Conservation (phyloP, 176 grass and related monocot genomes). For the Phyllostachys edulis region DNA sequence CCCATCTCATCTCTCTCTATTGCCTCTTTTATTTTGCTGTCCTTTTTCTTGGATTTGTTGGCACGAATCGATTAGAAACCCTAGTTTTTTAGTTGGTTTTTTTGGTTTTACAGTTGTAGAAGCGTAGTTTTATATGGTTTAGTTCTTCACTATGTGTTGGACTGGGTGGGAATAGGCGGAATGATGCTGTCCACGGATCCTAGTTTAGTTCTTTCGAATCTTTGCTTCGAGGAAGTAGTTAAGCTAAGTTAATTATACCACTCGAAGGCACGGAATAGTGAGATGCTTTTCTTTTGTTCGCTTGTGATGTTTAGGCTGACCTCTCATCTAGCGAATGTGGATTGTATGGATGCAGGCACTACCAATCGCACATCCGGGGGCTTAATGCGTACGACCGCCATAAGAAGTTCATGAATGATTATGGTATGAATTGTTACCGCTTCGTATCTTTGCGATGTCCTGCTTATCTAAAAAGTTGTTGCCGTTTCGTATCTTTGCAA, state of each 20-base stretch:
- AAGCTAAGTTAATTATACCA: neutral
- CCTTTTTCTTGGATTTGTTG: neutral
- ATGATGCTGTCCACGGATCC: neutral
- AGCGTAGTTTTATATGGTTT: neutral
- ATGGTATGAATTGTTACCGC: slow-evolving; percentile 32
- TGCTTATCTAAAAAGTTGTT: neutral
- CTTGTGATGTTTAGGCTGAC: neutral
- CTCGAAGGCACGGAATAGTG: neutral
- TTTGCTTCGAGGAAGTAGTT: neutral
- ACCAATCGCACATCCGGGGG: slow-evolving; percentile 78
- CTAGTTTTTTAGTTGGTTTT: neutral
- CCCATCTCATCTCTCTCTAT: neutral
- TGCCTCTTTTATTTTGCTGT: neutral
- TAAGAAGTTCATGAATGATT: slow-evolving; percentile 87
- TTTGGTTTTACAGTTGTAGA: neutral
- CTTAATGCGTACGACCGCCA: slow-evolving; percentile 81
- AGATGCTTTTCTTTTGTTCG: neutral
- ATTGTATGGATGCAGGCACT: slow-evolving; percentile 63
- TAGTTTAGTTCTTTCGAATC: neutral
- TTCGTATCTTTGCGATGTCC: no score
- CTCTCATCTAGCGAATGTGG: neutral
- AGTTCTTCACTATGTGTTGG: neutral
- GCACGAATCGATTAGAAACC: neutral
- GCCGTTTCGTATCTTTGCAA: neutral
- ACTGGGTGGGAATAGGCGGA: neutral